phyloP scores from a whole-genome alignment of 2,329 filamentous ascomycete species.

The Aspergillus chevalieri region DNA sequence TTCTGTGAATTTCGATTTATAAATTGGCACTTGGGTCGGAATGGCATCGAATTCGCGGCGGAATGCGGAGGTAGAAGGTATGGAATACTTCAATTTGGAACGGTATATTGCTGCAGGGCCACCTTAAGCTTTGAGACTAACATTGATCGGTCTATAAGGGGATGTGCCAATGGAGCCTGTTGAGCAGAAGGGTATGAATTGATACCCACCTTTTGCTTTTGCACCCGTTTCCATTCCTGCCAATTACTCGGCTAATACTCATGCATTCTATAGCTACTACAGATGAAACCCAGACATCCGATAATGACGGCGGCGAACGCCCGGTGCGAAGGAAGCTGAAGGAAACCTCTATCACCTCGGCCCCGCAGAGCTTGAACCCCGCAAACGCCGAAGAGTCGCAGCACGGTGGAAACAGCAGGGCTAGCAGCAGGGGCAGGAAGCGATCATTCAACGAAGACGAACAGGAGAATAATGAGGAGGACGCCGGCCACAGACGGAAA shows the following conservation, averaged over 20 bases:
- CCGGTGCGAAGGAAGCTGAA: constrained; percentile 57
- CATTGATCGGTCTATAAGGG: constrained; percentile 1
- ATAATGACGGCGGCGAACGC: constrained; percentile 46
- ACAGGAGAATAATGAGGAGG: constrained; percentile 20
- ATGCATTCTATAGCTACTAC: constrained; percentile 14
- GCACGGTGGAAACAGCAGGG: constrained; percentile 12
- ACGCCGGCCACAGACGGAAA: constrained; percentile 32
- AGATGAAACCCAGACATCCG: constrained; percentile 25
- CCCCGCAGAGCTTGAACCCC: constrained; percentile 11
- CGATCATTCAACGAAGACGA: constrained; percentile 31
- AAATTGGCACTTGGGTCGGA: too few relatives aligned
- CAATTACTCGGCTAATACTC: background rate
- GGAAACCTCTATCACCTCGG: constrained; percentile 53
- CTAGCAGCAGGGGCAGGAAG: constrained; percentile 25
- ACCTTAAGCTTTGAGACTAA: background rate
- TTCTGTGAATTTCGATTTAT: too few relatives aligned
- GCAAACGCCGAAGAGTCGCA: constrained; percentile 5
- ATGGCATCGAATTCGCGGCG: constrained; percentile 14
- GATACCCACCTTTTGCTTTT: background rate
- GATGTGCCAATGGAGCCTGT: constrained; percentile 6
- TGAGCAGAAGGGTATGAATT: constrained; percentile 10
- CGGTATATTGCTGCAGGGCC: background rate
- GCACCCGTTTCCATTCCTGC: background rate
- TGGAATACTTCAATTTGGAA: background rate
- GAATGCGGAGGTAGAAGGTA: constrained; percentile 11